Conservation (phyloP, 2,329 filamentous ascomycete species). For the Alternaria atra region DNA sequence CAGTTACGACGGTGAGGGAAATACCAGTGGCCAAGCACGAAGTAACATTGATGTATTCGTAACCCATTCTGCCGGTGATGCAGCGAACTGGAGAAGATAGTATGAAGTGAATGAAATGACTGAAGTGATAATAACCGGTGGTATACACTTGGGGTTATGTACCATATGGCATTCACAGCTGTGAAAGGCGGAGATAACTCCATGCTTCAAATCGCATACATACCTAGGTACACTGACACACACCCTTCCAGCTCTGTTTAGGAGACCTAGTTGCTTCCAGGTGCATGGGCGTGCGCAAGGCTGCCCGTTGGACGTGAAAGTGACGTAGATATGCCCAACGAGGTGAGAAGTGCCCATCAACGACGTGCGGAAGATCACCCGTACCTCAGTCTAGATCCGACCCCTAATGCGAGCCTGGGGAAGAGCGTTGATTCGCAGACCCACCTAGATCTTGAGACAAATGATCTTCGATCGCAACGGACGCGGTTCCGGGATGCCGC, state of each 20-base stretch:
- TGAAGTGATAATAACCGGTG: not conserved
- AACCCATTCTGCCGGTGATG: constrained; percentile 6
- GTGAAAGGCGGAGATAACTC: not conserved
- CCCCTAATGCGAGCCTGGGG: not conserved
- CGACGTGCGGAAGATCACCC: not conserved
- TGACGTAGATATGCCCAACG: not conserved
- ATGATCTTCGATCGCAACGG: not conserved
- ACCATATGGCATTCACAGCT: constrained; percentile 3
- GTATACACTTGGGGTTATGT: constrained; percentile 1
- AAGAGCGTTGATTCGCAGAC: constrained; percentile 2
- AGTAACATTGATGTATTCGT: constrained; percentile 15
- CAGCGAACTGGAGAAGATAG: not conserved
- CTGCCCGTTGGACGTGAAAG: not conserved
- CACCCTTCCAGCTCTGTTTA: not conserved
- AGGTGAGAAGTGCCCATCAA: not conserved
- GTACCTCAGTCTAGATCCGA: not conserved
- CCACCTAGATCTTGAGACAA: not conserved
- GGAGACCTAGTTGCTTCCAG: constrained; percentile 3
- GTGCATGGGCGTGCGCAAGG: not conserved
- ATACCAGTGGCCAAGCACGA: constrained; percentile 8
- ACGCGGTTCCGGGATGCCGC: not conserved
- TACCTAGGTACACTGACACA: not conserved
- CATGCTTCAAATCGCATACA: not conserved
- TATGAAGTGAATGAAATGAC: not conserved
- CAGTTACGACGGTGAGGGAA: not conserved